A percentile compares a stretch with the other conserved stretches of the same genome.
phyloP scores from a whole-genome alignment of 179 eudicot species.

The Silene coronaria region DNA sequence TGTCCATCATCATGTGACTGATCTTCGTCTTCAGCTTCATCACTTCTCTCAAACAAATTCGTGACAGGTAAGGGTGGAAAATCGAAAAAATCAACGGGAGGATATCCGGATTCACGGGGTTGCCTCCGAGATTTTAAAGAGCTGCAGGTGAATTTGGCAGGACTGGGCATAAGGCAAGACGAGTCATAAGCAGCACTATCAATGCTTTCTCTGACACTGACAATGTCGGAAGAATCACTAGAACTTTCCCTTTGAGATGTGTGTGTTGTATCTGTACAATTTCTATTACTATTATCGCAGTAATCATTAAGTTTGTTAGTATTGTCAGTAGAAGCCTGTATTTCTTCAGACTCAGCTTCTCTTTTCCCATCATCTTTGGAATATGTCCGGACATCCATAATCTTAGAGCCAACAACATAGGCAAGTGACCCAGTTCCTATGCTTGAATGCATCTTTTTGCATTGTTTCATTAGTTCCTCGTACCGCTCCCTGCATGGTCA shows the following conservation, averaged over 20 bases:
- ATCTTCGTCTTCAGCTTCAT: conserved; percentile 34
- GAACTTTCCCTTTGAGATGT: conserved; percentile 60
- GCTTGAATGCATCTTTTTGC: conserved; percentile 96
- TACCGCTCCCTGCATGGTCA: conserved; percentile 69
- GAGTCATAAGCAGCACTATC: conserved; percentile 63
- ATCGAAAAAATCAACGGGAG: conserved; percentile 54
- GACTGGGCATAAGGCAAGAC: conserved; percentile 46
- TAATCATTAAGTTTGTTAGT: conserved; percentile 36
- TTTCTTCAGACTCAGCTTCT: conserved; percentile 48
- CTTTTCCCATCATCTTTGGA: conserved; percentile 53
- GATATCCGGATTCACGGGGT: conserved; percentile 40
- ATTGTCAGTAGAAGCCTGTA: conserved; percentile 40
- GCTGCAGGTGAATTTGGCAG: conserved; percentile 38
- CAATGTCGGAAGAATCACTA: conserved; percentile 62
- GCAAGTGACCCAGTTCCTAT: conserved; percentile 95
- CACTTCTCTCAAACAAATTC: conserved; percentile 63
- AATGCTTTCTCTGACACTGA: conserved; percentile 58
- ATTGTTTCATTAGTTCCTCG: conserved; percentile 71
- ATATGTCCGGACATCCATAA: conserved; percentile 87
- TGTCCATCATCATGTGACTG: conserved; percentile 36
- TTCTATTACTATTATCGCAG: conserved; percentile 37
- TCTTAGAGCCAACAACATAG: conserved; percentile 88
- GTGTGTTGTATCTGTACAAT: conserved; percentile 52
- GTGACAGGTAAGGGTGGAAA: conserved; percentile 94
- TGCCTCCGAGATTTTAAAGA: conserved; percentile 40